phyloP scores from a whole-genome alignment of 1,284 basidiomycete genomes.

The Cutaneotrichosporon arboriforme region DNA sequence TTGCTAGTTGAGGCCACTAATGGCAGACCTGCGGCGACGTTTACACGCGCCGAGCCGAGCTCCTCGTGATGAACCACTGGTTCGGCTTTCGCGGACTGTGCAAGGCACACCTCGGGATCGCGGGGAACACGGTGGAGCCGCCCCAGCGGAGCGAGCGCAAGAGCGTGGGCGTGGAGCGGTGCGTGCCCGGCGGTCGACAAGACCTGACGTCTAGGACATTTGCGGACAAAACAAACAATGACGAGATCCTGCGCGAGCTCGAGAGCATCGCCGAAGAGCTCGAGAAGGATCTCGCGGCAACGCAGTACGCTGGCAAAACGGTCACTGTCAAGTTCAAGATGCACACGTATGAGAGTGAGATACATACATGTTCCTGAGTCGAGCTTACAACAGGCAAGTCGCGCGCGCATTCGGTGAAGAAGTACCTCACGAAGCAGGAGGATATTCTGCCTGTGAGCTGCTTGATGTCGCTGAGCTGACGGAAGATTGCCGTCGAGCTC shows the following conservation, averaged over 20 bases:
- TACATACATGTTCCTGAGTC: not conserved
- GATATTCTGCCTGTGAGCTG: constrained; percentile 65
- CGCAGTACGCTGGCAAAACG: constrained; percentile 48
- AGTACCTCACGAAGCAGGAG: constrained; percentile 68
- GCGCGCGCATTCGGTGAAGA: constrained; percentile 68
- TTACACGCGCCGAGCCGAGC: constrained; percentile 61
- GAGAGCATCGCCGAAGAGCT: constrained; percentile 73
- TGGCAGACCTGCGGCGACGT: constrained; percentile 79
- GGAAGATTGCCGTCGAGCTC: constrained; percentile 72
- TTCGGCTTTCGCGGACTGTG: constrained; percentile 70
- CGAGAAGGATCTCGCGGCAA: constrained; percentile 63
- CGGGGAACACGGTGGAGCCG: constrained; percentile 71
- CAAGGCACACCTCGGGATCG: constrained; percentile 72
- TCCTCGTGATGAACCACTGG: constrained; percentile 77
- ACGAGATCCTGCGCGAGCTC: constrained; percentile 66
- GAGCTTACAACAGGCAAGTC: constrained; percentile 60
- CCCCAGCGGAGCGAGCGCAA: constrained; percentile 71
- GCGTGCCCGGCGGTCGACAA: constrained; percentile 7
- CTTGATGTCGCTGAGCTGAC: constrained; percentile 1
- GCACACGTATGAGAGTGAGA: constrained; percentile 45
- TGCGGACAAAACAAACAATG: constrained; percentile 58
- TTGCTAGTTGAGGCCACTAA: not conserved
- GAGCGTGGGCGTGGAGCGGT: constrained; percentile 85
- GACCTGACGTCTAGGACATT: constrained; percentile 59
- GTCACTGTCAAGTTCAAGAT: constrained; percentile 49